Base-by-base conservation (phyloP, 768 basidiomycete genomes). In the Naematelia encephala region DNA sequence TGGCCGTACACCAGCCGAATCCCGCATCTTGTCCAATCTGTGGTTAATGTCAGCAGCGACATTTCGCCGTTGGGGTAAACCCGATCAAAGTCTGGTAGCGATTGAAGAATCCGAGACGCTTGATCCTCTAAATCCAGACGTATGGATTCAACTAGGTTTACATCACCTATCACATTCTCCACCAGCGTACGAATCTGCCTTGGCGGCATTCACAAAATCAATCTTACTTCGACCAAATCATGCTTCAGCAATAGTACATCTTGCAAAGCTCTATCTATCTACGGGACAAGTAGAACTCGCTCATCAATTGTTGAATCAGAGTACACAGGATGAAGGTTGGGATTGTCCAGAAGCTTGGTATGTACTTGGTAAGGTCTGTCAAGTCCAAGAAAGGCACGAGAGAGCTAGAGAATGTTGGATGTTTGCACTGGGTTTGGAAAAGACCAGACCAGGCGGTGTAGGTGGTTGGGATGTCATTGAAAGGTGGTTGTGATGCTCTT, bases 11-110 rank as follows among this genome's bases (percentile, higher is more conserved):
- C 81, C 80, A 19, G 80, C 82, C 22, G 86, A 86, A 62, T 84
- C 85, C 55, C 80, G 85, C 23, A 78, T 96, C 26, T 79, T 96
- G 59, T 89, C 87, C 58, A 86, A 91, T 66, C 78, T 97, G 5
- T 99, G 96, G 96, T 78, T 96, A 4, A 90, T 91, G 83, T 89
- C 87, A 5, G 90, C 94, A 0, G 91, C 96, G 14, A 96, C 90
- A 0, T 98, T 97, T 80, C 82, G 96, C 47, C 80, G 96, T 59
- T 79, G 88, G 55, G 90, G 90, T 11, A 91, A 91, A 79, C 83
- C 90, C 54, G 93, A 96, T 59, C 90, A 97, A 68, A 86, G 89
- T 0, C 85, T 85, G 51, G 93, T 86, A 11, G 87, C 94, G 1
- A 91, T 98, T 46, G 90, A 91, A 72, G 94, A 99, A 77, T 96